Evolutionary conservation across 1,284 basidiomycete genomes (phyloP).

Genomic region (Retiboletus flavoniger): DNA sequence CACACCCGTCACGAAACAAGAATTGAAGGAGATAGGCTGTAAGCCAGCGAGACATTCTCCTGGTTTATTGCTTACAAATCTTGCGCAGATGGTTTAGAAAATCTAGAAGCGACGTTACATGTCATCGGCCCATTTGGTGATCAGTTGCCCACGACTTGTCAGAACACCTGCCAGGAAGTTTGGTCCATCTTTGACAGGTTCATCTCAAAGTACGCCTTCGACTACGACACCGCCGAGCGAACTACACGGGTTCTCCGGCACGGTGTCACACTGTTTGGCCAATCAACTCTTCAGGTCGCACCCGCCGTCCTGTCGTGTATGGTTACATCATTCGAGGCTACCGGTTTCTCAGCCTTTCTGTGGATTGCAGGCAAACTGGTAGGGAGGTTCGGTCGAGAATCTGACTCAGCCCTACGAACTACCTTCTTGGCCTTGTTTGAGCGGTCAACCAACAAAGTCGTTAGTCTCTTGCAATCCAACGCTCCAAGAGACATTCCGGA

Average conservation of each 20-base stretch:
- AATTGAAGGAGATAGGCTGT: slow-evolving; percentile 65
- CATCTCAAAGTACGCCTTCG: slow-evolving; percentile 75
- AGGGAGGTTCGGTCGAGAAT: slow-evolving; percentile 67
- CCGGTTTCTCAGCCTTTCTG: slow-evolving; percentile 84
- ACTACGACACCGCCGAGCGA: slow-evolving; percentile 82
- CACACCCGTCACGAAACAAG: slow-evolving; percentile 56
- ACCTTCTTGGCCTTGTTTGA: slow-evolving; percentile 73
- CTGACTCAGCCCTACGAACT: slow-evolving; percentile 49
- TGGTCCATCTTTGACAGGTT: slow-evolving; percentile 86
- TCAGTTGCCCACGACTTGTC: slow-evolving; percentile 78
- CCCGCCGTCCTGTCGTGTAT: slow-evolving; percentile 75
- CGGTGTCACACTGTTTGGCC: slow-evolving; percentile 81
- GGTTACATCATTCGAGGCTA: slow-evolving; percentile 75
- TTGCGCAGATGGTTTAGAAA: slow-evolving; percentile 75
- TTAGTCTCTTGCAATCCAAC: slow-evolving; percentile 66
- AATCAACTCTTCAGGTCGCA: slow-evolving; percentile 64
- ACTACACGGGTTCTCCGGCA: slow-evolving; percentile 84
- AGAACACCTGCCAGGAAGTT: slow-evolving; percentile 74
- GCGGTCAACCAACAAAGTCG: slow-evolving; percentile 67
- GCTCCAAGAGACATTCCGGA: slow-evolving; percentile 76
- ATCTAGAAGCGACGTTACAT: slow-evolving; percentile 83
- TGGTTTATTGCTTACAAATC: neutral
- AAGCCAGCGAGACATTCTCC: slow-evolving; percentile 31
- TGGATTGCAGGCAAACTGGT: slow-evolving; percentile 93
- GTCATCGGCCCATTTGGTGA: slow-evolving; percentile 81